Conservation (phyloP, 306 rosid genomes). For the Fagus sylvatica region DNA sequence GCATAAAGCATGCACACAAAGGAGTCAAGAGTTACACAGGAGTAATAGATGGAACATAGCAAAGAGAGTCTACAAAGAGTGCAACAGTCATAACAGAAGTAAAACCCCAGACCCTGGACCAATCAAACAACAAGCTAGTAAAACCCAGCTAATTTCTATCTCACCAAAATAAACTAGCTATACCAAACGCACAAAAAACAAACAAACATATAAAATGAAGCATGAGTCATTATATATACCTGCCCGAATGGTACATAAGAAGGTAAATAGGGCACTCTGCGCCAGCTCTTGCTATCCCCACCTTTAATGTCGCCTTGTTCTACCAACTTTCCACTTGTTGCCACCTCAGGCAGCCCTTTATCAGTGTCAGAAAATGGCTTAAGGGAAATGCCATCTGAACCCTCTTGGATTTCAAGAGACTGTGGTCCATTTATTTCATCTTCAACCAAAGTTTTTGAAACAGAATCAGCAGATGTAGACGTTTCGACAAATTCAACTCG, state of each 20-base stretch:
- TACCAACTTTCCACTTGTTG: slow-evolving; percentile 49
- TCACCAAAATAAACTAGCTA: too few species aligned
- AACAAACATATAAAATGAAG: slow-evolving; percentile 5
- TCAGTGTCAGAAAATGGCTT: slow-evolving; percentile 68
- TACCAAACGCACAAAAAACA: neutral
- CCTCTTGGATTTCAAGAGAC: slow-evolving; percentile 93
- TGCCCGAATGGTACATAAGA: slow-evolving; percentile 96
- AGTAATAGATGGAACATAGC: too few species aligned
- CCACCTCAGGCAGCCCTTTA: slow-evolving; percentile 43
- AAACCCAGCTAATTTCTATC: too few species aligned
- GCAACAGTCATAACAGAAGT: too few species aligned
- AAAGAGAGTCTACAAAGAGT: too few species aligned
- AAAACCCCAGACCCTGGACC: too few species aligned
- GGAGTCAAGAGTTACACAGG: too few species aligned
- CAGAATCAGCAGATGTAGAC: slow-evolving; percentile 52
- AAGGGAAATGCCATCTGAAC: slow-evolving; percentile 89
- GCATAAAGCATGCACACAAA: too few species aligned
- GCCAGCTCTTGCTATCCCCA: slow-evolving; percentile 68
- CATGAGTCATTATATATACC: slow-evolving; percentile 42
- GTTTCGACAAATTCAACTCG: slow-evolving; percentile 39
- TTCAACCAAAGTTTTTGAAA: slow-evolving; percentile 51
- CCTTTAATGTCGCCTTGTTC: slow-evolving; percentile 35
- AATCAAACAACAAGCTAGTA: too few species aligned
- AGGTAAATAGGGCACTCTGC: slow-evolving; percentile 84
- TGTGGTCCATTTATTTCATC: slow-evolving; percentile 76